Evolutionary conservation across 768 basidiomycete species (phyloP), one percentile per base, ranked within the genome.

Genomic region (Gautieria morchelliformis): DNA sequence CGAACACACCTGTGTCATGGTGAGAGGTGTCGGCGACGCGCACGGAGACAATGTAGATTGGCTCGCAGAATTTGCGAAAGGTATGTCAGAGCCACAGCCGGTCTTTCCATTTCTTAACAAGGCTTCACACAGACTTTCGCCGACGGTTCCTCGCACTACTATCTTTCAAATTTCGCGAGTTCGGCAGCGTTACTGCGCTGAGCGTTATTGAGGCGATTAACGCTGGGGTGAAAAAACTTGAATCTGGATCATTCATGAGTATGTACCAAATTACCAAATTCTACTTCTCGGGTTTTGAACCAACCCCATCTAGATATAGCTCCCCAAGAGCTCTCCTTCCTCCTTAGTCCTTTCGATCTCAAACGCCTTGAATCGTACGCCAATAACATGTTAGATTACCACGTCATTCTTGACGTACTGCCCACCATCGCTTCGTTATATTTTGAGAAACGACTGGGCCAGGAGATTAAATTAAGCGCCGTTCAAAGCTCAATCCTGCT

Each of bases 1-100:
- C 40, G 96, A 99, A 71, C 88, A 96, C 66, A 89, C 91, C 0
- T 94, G 93, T 66, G 86, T 97, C 37, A 98, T 99, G 96, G 81
- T 95, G 0, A 80, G 90, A 33, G 86, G 89, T 0, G 71, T 98
- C 68, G 86, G 82, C 67, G 87, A 78, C 67, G 84, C 78, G 39
- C 70, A 69, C 15, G 81, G 78, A 42, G 67, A 71, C 32, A 85
- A 86, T 59, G 69, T 89, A 40, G 83, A 83, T 50, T 98, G 95
- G 93, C 65, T 99, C 39, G 75, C 79, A 19, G 93, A 93, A 66
- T 97, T 99, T 69, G 80, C 92, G 17, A 84, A 84, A 72, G 89
- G 89, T 88, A 41, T 24, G 74, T 67, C 27, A 27, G 27, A 17
- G 47, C 53, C 24, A 27, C 11, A 22, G 20, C 35, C 10, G 47